phyloP scores from a whole-genome alignment of 768 basidiomycete genomes.

The Suillus weaverae region DNA sequence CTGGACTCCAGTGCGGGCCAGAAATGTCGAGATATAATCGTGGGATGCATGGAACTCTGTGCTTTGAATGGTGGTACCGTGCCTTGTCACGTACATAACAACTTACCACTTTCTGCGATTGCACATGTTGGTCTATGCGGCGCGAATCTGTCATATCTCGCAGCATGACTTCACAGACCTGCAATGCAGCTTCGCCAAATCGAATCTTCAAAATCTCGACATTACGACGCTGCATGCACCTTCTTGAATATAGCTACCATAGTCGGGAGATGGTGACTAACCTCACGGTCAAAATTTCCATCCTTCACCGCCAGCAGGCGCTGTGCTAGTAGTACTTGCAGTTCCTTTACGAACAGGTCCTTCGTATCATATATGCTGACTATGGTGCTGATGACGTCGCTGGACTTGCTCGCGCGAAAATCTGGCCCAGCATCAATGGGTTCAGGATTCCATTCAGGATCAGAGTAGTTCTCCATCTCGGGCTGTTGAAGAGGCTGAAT shows the following conservation, averaged over 20 bases:
- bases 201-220: conserved; percentile 94
- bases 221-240: conserved; percentile 67
- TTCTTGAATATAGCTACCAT: conserved; percentile 9
- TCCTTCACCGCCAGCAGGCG: conserved; percentile 78
- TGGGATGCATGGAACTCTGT: conserved; percentile 79
- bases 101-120: conserved; percentile 66
- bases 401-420: conserved; percentile 87
- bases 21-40: conserved; percentile 90
- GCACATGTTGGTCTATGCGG: conserved; percentile 85
- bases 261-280: conserved; percentile 19
- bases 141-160: conserved; percentile 96
- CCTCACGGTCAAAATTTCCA: conserved; percentile 74
- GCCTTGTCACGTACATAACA: not conserved
- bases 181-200: conserved; percentile 90
- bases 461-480: conserved; percentile 83
- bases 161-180: conserved; percentile 98
- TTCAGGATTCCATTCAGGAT: conserved; percentile 95
- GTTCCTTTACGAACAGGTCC: conserved; percentile 93
- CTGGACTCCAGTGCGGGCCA: conserved; percentile 87
- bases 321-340: conserved; percentile 89
- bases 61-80: not conserved
- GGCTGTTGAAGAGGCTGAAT: conserved; percentile 71
- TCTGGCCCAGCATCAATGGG: conserved; percentile 96
- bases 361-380: conserved; percentile 98
- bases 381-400: conserved; percentile 93